These are phyloP conservation scores for Clonostachys solani DNA, from an alignment of 2,329 filamentous ascomycete genomes.

Conservation along the genomic window DNA sequence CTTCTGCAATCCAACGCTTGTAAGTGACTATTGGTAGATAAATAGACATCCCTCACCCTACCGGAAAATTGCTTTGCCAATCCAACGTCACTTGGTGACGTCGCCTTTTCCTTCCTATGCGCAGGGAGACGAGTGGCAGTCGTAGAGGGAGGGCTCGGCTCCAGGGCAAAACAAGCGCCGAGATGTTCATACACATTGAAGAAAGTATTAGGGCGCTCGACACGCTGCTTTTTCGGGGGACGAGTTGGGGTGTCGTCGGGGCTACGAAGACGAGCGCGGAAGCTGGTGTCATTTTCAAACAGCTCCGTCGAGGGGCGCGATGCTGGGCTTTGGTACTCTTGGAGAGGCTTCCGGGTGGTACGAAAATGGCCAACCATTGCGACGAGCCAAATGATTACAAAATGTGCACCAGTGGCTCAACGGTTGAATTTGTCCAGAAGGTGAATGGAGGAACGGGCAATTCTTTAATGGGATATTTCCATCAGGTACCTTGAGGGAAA, in stretches of 20 bases:
- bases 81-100: neutral
- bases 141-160: neutral
- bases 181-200: neutral
- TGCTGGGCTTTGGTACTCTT: neutral
- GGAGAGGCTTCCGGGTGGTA: neutral
- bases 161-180: neutral
- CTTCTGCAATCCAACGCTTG: neutral
- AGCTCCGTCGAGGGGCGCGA: neutral
- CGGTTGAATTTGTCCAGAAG: too few relatives aligned
- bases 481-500: too few relatives aligned
- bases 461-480: too few relatives aligned
- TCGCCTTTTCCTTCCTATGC: neutral
- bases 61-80: neutral
- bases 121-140: neutral
- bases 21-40: neutral
- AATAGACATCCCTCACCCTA: neutral
- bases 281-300: neutral
- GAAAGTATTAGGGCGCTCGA: neutral
- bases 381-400: too few relatives aligned
- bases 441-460: too few relatives aligned
- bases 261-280: slow-evolving; percentile 1
- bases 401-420: too few relatives aligned
- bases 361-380: too few relatives aligned
- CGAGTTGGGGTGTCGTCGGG: too few relatives aligned
- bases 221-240: neutral